Conservation (phyloP, 2,329 filamentous ascomycete genomes). For the Paecilomyces variotii region DNA sequence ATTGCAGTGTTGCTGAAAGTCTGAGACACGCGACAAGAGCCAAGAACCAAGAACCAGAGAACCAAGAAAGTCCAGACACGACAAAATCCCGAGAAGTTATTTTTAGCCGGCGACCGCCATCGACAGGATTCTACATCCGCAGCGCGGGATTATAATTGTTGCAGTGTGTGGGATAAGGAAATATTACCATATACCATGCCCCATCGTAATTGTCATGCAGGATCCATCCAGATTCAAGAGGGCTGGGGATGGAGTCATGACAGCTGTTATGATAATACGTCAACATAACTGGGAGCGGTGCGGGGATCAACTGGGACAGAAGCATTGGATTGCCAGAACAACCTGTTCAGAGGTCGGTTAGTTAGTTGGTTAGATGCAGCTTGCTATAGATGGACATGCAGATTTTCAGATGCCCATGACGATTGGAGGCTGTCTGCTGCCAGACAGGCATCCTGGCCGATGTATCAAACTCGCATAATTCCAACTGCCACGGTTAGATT, state of each 20-base stretch:
- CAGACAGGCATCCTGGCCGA: neutral
- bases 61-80: neutral
- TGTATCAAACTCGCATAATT: neutral
- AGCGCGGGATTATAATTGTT: neutral
- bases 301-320: too few species aligned
- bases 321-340: too few species aligned
- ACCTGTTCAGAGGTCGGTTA: too few species aligned
- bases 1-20: neutral
- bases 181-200: neutral
- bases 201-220: neutral
- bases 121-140: neutral
- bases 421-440: neutral
- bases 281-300: too few species aligned
- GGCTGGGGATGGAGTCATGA: neutral
- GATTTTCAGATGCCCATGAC: neutral
- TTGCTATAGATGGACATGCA: neutral
- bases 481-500: neutral
- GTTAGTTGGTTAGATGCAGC: neutral
- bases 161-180: too few species aligned
- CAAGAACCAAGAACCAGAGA: neutral
- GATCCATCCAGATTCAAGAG: neutral
- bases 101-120: neutral
- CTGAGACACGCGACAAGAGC: neutral
- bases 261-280: neutral
- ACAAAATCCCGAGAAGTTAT: neutral